phyloP scores from a whole-genome alignment of 345 rosid species.

The Acer saccharum region DNA sequence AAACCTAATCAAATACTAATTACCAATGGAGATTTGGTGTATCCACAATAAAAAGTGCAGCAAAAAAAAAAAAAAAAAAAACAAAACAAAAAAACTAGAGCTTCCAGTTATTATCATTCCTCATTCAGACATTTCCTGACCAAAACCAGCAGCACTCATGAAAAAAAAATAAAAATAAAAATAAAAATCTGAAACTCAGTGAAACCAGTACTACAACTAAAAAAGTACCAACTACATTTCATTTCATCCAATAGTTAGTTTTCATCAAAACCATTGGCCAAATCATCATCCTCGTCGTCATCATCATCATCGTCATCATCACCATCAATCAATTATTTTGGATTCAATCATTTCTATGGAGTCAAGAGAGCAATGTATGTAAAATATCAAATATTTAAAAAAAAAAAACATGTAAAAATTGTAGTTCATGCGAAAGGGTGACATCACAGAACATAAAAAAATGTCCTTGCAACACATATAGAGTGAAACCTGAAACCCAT shows the following conservation, averaged over 20 bases:
- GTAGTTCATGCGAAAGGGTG: background rate
- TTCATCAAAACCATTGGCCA: conserved; percentile 21
- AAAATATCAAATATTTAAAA: no score
- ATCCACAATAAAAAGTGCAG: background rate
- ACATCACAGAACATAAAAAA: background rate
- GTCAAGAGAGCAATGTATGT: no score
- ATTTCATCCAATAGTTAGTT: background rate
- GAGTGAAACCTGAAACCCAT: conserved; percentile 15
- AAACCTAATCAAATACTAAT: background rate
- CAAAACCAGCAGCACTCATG: background rate
- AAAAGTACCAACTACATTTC: background rate
- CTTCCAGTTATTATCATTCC: background rate
- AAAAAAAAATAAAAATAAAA: background rate
- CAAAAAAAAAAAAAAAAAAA: background rate
- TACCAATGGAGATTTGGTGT: background rate
- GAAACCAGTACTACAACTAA: background rate
- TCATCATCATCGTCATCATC: background rate
- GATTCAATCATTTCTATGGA: no score
- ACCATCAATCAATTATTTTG: background rate
- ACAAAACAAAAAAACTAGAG: background rate
- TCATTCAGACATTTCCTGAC: background rate
- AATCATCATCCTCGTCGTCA: background rate
- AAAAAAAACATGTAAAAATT: no score
- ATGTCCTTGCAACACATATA: background rate
- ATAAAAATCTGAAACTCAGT: background rate